Base-by-base conservation (phyloP, 148 eudicot genomes). In the Cornus florida region DNA sequence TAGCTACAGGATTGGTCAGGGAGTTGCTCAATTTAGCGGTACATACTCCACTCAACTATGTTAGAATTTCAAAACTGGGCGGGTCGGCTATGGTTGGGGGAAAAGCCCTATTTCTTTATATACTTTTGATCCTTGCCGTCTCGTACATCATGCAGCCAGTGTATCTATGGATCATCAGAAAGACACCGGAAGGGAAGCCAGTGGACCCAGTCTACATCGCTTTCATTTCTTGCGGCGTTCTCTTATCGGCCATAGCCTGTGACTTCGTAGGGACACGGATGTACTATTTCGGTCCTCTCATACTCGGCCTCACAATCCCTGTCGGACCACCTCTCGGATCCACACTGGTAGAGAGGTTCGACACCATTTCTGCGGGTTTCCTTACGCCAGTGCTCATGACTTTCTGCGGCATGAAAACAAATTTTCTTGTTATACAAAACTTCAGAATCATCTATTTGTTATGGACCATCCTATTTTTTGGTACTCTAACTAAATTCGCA, bases 171-270 rank as follows among this genome's bases (percentile, higher is more conserved):
- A 82, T 86, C 62, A 75, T 86, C 24, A 71, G 68, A 35, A n/a
- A 32, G 28, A 86, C 88, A 7, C 88, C 85, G 5, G 85, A 86
- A 59, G 88, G 85, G 57, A 86, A 80, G 31, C 79, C 81, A 3
- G 85, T 82, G 43, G 66, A 66, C 23, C 77, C 67, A 74, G 33
- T 74, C 19, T 76, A 79, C 62, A 22, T 86, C 3, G 28, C 53
- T 43, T 59, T 86, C 6, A 53, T 82, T 31, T 65, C 72, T 10
- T 23, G 57, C 0, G 5, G 38, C 17, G 85, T 82, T 60, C 69
- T 82, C 12, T 31, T 77, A 1, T 75, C 77, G 10, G 81, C 74
- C 32, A 39, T 82, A 2, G 0, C 79, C 13, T 60, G 73, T 20
- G 85, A 79, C 72, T 74, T 53, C 31, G 50, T 80, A 32, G 88